These are phyloP conservation scores for Penicillium silybi DNA, from an alignment of 495 filamentous ascomycete genomes.

Conservation along the genomic window DNA sequence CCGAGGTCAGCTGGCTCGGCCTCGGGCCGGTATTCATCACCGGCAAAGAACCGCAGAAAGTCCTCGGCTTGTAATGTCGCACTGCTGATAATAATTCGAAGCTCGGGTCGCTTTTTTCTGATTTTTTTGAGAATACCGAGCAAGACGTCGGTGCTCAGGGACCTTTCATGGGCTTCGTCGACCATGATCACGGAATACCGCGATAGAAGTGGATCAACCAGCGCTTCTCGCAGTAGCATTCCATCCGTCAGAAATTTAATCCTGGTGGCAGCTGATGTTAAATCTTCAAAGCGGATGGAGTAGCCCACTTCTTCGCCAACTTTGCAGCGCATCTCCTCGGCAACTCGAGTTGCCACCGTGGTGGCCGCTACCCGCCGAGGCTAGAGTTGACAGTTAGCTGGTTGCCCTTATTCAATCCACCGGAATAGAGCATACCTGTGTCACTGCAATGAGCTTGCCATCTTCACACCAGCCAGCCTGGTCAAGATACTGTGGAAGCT, in stretches of 20 bases:
- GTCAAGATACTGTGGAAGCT: conserved; percentile 83
- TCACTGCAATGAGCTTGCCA: conserved; percentile 79
- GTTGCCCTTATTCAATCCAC: background rate
- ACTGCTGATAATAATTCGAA: conserved; percentile 89
- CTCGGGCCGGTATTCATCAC: conserved; percentile 36
- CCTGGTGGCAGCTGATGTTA: conserved; percentile 78
- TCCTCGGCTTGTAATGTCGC: conserved; percentile 91
- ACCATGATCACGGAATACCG: conserved; percentile 98
- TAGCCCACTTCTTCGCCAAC: conserved; percentile 95
- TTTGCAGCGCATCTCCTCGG: conserved; percentile 87
- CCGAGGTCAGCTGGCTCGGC: conserved; percentile 37
- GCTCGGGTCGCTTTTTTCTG: conserved; percentile 69
- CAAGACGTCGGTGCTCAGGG: conserved; percentile 88
- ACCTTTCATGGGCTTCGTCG: conserved; percentile 96
- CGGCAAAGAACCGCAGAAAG: conserved; percentile 78
- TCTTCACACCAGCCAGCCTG: conserved; percentile 86
- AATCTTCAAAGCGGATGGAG: conserved; percentile 93
- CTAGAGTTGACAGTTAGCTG: conserved; percentile 41
- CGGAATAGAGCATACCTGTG: conserved; percentile 67
- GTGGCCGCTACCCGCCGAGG: conserved; percentile 91
- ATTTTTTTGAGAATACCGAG: conserved; percentile 96
- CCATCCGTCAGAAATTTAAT: conserved; percentile 99
- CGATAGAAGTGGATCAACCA: conserved; percentile 88
- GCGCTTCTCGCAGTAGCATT: conserved; percentile 85
- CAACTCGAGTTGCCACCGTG: conserved; percentile 85